Evolutionary conservation across 2,329 filamentous ascomycete genomes (phyloP).

Genomic region (Colletotrichum eremochloae): DNA sequence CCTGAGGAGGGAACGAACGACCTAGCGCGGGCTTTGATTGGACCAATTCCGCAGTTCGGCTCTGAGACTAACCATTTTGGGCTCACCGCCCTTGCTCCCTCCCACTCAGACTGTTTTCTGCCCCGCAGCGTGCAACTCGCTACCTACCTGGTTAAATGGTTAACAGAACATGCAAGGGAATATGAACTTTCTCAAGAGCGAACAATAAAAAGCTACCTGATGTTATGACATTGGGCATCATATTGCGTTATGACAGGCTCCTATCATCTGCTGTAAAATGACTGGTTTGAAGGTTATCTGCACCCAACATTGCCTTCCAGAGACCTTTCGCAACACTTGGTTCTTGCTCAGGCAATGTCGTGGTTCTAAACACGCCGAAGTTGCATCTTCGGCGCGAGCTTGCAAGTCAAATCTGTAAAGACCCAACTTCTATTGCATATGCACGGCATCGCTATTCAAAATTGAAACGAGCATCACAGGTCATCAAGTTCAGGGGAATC

Average conservation of each 20-base stretch:
- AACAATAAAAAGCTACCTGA: neutral
- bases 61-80: neutral
- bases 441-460: neutral
- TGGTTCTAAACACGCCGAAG: neutral
- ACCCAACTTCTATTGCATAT: neutral
- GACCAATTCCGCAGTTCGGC: neutral
- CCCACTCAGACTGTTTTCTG: neutral
- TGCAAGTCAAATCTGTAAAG: neutral
- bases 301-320: neutral
- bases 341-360: neutral
- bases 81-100: slow-evolving; percentile 4
- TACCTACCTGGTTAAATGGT: neutral
- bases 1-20: slow-evolving; percentile 14
- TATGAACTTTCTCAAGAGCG: neutral
- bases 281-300: no score
- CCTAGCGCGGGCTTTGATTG: slow-evolving; percentile 17
- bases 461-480: neutral
- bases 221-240: no score
- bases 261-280: neutral
- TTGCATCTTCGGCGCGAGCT: neutral
- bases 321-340: neutral
- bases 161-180: neutral
- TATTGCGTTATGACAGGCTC: neutral
- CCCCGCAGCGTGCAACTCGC: neutral
- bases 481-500: neutral